phyloP scores from a whole-genome alignment of 116 monocot genomes.

The Cymodocea nodosa region DNA sequence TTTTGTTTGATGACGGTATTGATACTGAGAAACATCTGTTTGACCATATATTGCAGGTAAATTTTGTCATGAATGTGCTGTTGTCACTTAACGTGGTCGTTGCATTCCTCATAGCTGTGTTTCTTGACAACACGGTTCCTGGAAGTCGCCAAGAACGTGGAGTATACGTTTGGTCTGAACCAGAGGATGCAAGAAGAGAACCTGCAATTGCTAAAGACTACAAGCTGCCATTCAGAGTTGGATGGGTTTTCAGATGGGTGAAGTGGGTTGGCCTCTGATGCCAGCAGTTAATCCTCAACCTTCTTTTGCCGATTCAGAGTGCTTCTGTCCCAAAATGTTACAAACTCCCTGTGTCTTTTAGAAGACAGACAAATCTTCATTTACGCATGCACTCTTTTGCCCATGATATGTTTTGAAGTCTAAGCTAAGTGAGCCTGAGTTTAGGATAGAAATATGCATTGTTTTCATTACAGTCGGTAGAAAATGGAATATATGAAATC shows the following conservation, averaged over 20 bases:
- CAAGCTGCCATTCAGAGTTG: constrained; percentile 58
- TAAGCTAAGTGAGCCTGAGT: no score
- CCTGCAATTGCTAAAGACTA: constrained; percentile 52
- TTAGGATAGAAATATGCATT: no score
- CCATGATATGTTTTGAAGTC: no score
- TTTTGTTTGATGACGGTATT: background rate
- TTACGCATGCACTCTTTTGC: no score
- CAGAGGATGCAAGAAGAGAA: constrained; percentile 52
- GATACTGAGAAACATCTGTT: no score
- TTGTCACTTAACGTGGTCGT: constrained; percentile 83
- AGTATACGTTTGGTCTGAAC: constrained; percentile 75
- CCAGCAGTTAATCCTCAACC: background rate
- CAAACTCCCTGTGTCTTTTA: no score
- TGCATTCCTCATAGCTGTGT: constrained; percentile 59
- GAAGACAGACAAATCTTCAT: no score
- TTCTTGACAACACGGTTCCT: constrained; percentile 94
- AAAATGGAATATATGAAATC: no score
- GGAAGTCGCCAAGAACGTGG: constrained; percentile 78
- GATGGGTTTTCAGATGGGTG: constrained; percentile 69
- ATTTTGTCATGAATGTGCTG: constrained; percentile 77
- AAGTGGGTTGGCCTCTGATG: constrained; percentile 85
- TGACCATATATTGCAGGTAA: constrained; percentile 32
- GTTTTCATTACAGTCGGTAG: no score
- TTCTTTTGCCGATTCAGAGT: no score
- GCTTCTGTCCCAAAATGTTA: no score